phyloP scores from a whole-genome alignment of 768 basidiomycete genomes.

The Crassisporium funariophilum region DNA sequence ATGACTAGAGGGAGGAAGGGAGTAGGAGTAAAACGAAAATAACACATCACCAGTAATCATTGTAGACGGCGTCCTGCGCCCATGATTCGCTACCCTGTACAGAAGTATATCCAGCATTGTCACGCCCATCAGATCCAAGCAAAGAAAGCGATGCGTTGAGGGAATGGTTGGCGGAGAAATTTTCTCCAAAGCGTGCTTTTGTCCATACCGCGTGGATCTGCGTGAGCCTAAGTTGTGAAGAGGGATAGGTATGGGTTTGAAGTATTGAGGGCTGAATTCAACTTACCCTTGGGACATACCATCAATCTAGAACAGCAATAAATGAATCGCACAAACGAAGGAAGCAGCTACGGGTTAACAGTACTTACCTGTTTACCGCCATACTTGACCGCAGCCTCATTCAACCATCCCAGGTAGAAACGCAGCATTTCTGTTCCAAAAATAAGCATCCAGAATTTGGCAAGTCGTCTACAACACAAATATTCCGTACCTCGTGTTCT shows the following conservation, averaged over 20 bases:
- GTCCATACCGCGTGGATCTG: slow-evolving; percentile 16
- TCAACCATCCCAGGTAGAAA: slow-evolving; percentile 42
- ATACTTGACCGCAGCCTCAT: slow-evolving; percentile 39
- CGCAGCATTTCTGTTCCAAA: slow-evolving; percentile 25
- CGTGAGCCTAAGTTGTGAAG: slow-evolving; percentile 3
- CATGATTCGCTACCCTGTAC: slow-evolving; percentile 13
- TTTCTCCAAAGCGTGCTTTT: slow-evolving; percentile 9
- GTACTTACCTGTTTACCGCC: slow-evolving; percentile 34
- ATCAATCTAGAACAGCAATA: slow-evolving; percentile 16
- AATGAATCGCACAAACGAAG: background rate
- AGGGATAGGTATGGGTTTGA: background rate
- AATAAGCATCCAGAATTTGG: background rate
- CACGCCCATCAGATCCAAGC: background rate
- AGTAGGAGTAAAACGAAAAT: too few relatives aligned
- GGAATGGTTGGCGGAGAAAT: slow-evolving; percentile 6
- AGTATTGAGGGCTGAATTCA: background rate
- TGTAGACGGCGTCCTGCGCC: slow-evolving; percentile 16
- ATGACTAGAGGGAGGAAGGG: too few relatives aligned
- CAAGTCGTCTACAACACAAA: background rate
- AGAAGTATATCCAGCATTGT: background rate
- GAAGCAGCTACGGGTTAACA: background rate
- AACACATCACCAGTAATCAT: slow-evolving; percentile 22
- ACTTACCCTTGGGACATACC: slow-evolving; percentile 19
- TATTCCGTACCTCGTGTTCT: slow-evolving; percentile 27
- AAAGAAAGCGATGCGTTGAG: background rate